These are phyloP conservation scores for Auriculariales sp. DNA, from an alignment of 768 basidiomycete genomes.

Conservation along the genomic window DNA sequence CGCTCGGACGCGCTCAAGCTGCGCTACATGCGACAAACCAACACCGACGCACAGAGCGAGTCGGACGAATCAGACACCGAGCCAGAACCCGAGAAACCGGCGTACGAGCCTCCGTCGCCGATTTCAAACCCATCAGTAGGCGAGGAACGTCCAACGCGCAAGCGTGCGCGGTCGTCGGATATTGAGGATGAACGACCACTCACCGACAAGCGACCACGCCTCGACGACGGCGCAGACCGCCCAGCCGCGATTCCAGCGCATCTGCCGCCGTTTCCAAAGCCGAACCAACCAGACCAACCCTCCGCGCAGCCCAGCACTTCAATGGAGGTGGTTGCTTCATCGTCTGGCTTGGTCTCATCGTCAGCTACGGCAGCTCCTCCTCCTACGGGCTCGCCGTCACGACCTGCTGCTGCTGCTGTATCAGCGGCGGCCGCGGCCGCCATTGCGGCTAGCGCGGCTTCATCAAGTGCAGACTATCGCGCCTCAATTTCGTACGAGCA, in stretches of 20 bases:
- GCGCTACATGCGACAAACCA: constrained; percentile 22
- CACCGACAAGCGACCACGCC: constrained; percentile 42
- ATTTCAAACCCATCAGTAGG: constrained; percentile 5
- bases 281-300: too few species aligned
- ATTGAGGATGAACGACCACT: constrained; percentile 20
- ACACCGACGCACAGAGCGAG: too few species aligned
- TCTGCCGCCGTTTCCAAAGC: constrained; percentile 48
- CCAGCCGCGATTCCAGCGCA: constrained; percentile 52
- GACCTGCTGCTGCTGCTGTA: neutral
- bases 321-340: neutral
- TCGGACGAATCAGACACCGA: too few species aligned
- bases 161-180: constrained; percentile 7
- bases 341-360: constrained; percentile 2
- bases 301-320: constrained; percentile 10
- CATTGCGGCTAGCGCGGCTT: constrained; percentile 25
- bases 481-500: constrained; percentile 61
- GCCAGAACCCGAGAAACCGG: too few species aligned
- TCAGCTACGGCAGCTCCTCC: constrained; percentile 12
- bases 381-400: constrained; percentile 6
- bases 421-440: constrained; percentile 22
- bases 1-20: constrained; percentile 42
- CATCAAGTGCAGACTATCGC: constrained; percentile 44
- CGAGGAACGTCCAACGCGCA: constrained; percentile 4
- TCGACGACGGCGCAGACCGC: constrained; percentile 36
- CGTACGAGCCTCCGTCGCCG: constrained; percentile 4